These are phyloP conservation scores for Aquilaria yunnanensis DNA, from an alignment of 345 rosid genomes.

Conservation along the genomic window DNA sequence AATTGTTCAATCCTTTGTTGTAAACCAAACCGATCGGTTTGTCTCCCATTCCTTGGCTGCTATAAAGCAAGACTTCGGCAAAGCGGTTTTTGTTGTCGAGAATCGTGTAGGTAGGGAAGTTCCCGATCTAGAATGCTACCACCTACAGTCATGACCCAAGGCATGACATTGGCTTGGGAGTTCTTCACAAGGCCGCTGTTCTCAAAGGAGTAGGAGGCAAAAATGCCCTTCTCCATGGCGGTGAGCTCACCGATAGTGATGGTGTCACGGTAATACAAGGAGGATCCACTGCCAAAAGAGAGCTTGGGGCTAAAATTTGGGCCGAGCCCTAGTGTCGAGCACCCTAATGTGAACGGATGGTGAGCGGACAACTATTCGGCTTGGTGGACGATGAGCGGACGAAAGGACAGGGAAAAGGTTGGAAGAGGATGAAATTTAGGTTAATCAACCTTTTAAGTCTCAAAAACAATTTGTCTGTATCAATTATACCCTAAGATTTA, in stretches of 20 bases:
- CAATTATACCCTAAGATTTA: too few relatives aligned
- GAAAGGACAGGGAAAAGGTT: too few relatives aligned
- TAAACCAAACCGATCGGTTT: slow-evolving; percentile 50
- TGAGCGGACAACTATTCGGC: too few relatives aligned
- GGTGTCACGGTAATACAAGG: slow-evolving; percentile 55
- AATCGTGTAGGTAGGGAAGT: slow-evolving; percentile 60
- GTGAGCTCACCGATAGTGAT: slow-evolving; percentile 67
- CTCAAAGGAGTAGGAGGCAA: slow-evolving; percentile 78
- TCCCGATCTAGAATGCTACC: slow-evolving; percentile 84
- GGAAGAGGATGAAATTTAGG: too few relatives aligned
- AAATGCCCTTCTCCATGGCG: slow-evolving; percentile 73
- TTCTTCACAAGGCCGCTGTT: slow-evolving; percentile 62
- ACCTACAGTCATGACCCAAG: slow-evolving; percentile 94
- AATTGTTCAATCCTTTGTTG: slow-evolving; percentile 26
- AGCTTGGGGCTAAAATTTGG: slow-evolving; percentile 47
- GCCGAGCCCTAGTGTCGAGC: slow-evolving; percentile 71
- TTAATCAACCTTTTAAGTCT: too few relatives aligned
- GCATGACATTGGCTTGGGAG: slow-evolving; percentile 71
- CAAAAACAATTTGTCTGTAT: too few relatives aligned
- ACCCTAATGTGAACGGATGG: slow-evolving; percentile 33
- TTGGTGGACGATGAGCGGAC: too few relatives aligned
- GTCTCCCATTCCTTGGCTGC: slow-evolving; percentile 56
- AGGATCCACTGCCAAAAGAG: slow-evolving; percentile 74
- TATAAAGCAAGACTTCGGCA: slow-evolving; percentile 66
- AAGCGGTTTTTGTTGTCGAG: slow-evolving; percentile 43